Base-by-base conservation (phyloP, 371 early-diverging fungal genomes). In the Capillidium rhysosporum region DNA sequence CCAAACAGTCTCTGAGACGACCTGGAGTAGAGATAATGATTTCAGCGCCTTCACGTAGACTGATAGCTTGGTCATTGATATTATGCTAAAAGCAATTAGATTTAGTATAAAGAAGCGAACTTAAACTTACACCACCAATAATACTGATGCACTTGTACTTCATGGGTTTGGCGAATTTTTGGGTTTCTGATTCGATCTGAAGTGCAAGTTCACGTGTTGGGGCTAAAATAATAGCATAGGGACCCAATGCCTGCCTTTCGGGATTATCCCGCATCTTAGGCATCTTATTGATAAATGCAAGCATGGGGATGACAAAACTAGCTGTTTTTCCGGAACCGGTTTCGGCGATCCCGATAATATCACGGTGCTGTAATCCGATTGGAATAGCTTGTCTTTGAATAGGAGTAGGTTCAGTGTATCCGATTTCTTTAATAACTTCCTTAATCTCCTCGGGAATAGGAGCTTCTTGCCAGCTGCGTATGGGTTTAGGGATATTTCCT, bases 311-410 rank as follows among this genome's bases (percentile, higher is more conserved):
- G 45, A 98, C 70, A 66, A 95, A 98, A 0, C 94, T 82, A 1
- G 92, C 92, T 0, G 98, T 98, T 71, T 98, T 98, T 62, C 99
- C 99, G 44, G 80, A 80, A 68, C 76, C 99, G 7, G 99, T 99
- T 64, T 96, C 85, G 20, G 98, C 98, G 56, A 98, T 86, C 44
- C 96, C 98, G 54, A 98, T 92, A 38, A 98, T 73, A 65, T 97
- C 97, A 49, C 95, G 77, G 57, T 86, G 84, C 61, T 82, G 77
- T 39, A 96, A 67, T 26, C 90, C 88, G 43, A 93, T 82, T 8
- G 98, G 98, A 40, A 98, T 89, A 1, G 96, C 87, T 70, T 93
- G 95, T 56, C 91, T 69, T 68, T 99, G 99, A 62, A 99, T 98
- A 8, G 98, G 96, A 12, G 99, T 92, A 3, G 99, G 99, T 40